Evolutionary conservation across 2,329 filamentous ascomycete genomes (phyloP).

Genomic region (Ciborinia camelliae): DNA sequence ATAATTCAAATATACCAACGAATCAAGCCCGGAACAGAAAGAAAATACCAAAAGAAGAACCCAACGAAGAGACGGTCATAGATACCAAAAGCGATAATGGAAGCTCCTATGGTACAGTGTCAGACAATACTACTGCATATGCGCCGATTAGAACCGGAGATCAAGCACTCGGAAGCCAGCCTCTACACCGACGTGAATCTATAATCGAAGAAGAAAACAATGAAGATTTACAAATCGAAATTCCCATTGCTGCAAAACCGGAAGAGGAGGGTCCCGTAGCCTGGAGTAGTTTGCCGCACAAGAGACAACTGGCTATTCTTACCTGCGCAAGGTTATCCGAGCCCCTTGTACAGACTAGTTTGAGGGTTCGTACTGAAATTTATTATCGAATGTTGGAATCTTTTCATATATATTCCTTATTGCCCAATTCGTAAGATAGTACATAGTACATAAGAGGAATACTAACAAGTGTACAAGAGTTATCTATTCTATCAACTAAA

Average conservation of each 20-base stretch:
- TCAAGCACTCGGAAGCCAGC: not conserved
- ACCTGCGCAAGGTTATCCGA: constrained; percentile 78
- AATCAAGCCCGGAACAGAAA: not conserved
- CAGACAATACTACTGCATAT: not conserved
- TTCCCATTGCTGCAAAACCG: constrained; percentile 20
- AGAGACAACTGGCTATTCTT: constrained; percentile 73
- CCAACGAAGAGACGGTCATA: not conserved
- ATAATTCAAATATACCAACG: not conserved
- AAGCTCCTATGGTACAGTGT: constrained; percentile 12
- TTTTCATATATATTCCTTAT: not conserved
- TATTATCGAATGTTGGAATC: not conserved
- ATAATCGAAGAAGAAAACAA: constrained; percentile 32
- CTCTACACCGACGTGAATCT: constrained; percentile 18
- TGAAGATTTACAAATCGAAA: constrained; percentile 32
- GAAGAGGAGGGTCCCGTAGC: constrained; percentile 46
- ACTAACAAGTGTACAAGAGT: constrained; percentile 50
- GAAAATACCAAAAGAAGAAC: not conserved
- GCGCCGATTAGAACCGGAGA: constrained; percentile 3
- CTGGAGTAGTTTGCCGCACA: constrained; percentile 74
- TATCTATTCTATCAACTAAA: constrained; percentile 74
- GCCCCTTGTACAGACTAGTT: constrained; percentile 73
- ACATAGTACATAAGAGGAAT: too few relatives aligned
- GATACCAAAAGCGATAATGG: not conserved
- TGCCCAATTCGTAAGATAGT: not conserved
- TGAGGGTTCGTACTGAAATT: constrained; percentile 25